phyloP scores from a whole-genome alignment of 2,329 filamentous ascomycete genomes.

The Leptoxyphium fumago region DNA sequence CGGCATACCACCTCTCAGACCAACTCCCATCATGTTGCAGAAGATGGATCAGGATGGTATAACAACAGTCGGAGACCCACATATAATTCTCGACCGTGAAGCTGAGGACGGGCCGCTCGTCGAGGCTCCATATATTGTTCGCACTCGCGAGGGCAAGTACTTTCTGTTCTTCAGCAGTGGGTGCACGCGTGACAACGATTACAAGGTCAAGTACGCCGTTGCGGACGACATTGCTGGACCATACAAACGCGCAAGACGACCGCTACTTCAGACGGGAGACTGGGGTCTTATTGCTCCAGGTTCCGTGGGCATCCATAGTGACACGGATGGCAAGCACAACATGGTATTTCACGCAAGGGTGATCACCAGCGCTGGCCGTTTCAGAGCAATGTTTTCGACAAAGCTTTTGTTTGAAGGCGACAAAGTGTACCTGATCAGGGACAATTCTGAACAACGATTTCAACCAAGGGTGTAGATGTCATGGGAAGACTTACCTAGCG shows the following conservation, averaged over 20 bases:
- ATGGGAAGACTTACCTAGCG: too few relatives aligned
- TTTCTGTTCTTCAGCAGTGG: conserved; percentile 24
- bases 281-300: conserved; percentile 20
- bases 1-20: conserved; percentile 9
- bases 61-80: conserved; percentile 10
- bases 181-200: conserved; percentile 16
- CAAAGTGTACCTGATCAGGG: conserved; percentile 6
- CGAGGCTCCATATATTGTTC: conserved; percentile 19
- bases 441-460: neutral
- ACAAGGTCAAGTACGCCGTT: conserved; percentile 21
- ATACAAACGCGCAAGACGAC: conserved; percentile 12
- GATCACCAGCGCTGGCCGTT: conserved; percentile 8
- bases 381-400: conserved; percentile 21
- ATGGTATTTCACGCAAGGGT: conserved; percentile 22
- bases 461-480: too few relatives aligned
- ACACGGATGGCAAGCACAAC: conserved; percentile 10
- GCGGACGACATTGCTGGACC: conserved; percentile 15
- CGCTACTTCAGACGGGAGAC: conserved; percentile 16
- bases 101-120: conserved; percentile 19
- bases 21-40: conserved; percentile 22
- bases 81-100: conserved; percentile 16
- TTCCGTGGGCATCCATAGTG: conserved; percentile 12
- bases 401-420: conserved; percentile 14
- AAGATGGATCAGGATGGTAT: conserved; percentile 16
- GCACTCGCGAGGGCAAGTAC: conserved; percentile 16